phyloP scores from a whole-genome alignment of 192 early-diverging fungal species.

The Pilaira anomala region DNA sequence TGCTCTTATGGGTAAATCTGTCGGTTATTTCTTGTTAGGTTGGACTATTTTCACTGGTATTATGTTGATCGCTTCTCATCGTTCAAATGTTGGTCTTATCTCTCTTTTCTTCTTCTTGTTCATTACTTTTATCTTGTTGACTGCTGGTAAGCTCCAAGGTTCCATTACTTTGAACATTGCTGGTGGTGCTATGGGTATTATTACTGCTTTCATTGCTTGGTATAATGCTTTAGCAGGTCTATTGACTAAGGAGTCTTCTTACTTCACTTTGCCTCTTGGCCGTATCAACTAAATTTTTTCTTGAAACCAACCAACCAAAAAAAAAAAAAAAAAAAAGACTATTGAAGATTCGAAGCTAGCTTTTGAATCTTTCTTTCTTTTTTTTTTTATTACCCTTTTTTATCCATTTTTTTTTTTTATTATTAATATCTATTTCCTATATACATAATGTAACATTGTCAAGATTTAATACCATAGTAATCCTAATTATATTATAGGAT shows the following conservation, averaged over 20 bases:
- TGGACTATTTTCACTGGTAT: conserved; percentile 76
- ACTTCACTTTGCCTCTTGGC: conserved; percentile 50
- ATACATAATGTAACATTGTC: background rate
- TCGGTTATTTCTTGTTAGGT: conserved; percentile 64
- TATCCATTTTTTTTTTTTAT: background rate
- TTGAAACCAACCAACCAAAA: background rate
- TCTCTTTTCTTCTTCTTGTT: conserved; percentile 66
- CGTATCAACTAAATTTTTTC: conserved; percentile 19
- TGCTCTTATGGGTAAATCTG: conserved; percentile 37
- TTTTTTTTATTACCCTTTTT: background rate
- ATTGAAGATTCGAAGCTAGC: too few species aligned
- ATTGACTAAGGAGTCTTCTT: conserved; percentile 50
- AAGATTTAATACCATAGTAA: too few species aligned
- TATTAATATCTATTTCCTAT: conserved; percentile 2
- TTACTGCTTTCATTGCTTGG: conserved; percentile 76
- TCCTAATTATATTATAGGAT: too few species aligned
- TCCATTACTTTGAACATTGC: conserved; percentile 49
- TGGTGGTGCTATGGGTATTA: conserved; percentile 68
- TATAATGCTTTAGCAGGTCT: conserved; percentile 68
- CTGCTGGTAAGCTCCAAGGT: conserved; percentile 57
- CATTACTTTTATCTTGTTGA: conserved; percentile 65
- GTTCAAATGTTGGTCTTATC: conserved; percentile 59
- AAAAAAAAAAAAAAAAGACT: too few species aligned
- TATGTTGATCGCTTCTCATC: conserved; percentile 62
- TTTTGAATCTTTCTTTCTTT: background rate